Evolutionary conservation across 306 rosid species (phyloP).

Genomic region (Gynostemma pentaphyllum): DNA sequence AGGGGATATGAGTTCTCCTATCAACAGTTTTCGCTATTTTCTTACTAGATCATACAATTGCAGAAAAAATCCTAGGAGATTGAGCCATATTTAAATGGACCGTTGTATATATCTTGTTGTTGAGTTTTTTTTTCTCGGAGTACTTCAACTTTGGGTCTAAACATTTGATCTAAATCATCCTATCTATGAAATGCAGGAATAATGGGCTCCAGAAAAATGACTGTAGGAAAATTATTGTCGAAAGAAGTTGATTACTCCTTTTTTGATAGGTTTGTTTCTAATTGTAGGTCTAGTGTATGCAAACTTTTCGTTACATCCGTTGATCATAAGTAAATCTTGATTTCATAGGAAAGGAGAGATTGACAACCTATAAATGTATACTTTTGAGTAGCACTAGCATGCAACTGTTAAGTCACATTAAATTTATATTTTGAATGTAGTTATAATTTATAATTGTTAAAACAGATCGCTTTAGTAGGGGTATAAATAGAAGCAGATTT

Average conservation of each 20-base stretch:
- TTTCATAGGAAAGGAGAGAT: neutral
- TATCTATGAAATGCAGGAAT: slow-evolving; percentile 55
- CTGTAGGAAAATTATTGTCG: slow-evolving; percentile 80
- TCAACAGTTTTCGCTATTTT: slow-evolving; percentile 11
- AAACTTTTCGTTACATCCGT: neutral
- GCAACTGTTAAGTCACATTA: neutral
- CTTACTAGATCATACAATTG: slow-evolving; percentile 46
- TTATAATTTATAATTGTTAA: too few relatives aligned
- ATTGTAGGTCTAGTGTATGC: slow-evolving; percentile 6
- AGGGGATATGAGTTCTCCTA: slow-evolving; percentile 8
- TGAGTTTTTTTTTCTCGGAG: slow-evolving; percentile 40
- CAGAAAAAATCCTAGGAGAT: slow-evolving; percentile 65
- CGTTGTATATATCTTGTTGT: slow-evolving; percentile 96
- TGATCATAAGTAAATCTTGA: neutral
- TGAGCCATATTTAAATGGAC: slow-evolving; percentile 59
- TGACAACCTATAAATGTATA: neutral
- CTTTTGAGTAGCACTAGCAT: neutral
- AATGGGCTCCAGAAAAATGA: slow-evolving; percentile 99
- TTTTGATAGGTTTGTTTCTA: slow-evolving; percentile 57
- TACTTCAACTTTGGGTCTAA: slow-evolving; percentile 10
- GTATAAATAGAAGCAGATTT: too few relatives aligned
- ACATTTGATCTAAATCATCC: slow-evolving; percentile 8
- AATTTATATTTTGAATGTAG: too few relatives aligned
- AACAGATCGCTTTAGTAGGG: too few relatives aligned
- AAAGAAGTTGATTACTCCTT: slow-evolving; percentile 69